A percentile compares a stretch with the other conserved stretches of the same genome.
Conservation (phyloP, 331 rosid species). For the Quercus lobata region DNA sequence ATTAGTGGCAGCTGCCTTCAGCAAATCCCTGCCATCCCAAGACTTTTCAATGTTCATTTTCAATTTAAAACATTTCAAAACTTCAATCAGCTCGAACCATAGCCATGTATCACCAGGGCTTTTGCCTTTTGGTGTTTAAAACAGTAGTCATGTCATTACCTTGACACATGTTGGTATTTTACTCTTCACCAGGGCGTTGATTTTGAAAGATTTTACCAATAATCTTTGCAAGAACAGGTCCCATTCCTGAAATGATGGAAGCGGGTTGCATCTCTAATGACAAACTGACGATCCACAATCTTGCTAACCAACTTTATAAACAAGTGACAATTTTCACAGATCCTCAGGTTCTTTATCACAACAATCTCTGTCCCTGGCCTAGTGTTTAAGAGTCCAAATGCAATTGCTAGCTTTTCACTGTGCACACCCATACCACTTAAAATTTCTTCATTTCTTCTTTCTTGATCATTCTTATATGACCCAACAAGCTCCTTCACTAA, state of each 20-base stretch:
- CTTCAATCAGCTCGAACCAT: neutral
- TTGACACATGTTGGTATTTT: neutral
- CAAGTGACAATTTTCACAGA: slow-evolving; percentile 78
- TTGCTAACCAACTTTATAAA: slow-evolving; percentile 73
- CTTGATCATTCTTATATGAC: slow-evolving; percentile 20
- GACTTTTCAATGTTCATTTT: neutral
- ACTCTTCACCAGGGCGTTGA: neutral
- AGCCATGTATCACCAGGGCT: neutral
- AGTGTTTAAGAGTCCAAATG: slow-evolving; percentile 59
- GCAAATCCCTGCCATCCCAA: neutral
- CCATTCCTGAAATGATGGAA: slow-evolving; percentile 87
- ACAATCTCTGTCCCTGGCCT: slow-evolving; percentile 56
- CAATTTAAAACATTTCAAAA: no score
- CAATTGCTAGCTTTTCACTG: slow-evolving; percentile 79
- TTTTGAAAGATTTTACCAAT: slow-evolving; percentile 42
- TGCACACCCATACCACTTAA: slow-evolving; percentile 42
- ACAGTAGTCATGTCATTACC: neutral
- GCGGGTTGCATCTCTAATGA: slow-evolving; percentile 84
- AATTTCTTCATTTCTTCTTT: slow-evolving; percentile 36
- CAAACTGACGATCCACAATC: slow-evolving; percentile 64
- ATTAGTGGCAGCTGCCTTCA: neutral
- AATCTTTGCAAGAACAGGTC: slow-evolving; percentile 81
- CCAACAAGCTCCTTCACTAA: slow-evolving; percentile 34
- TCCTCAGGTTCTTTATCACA: slow-evolving; percentile 79
- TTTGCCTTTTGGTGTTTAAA: no score